phyloP scores from a whole-genome alignment of 2,329 filamentous ascomycete genomes.

The Penicillium sp. region DNA sequence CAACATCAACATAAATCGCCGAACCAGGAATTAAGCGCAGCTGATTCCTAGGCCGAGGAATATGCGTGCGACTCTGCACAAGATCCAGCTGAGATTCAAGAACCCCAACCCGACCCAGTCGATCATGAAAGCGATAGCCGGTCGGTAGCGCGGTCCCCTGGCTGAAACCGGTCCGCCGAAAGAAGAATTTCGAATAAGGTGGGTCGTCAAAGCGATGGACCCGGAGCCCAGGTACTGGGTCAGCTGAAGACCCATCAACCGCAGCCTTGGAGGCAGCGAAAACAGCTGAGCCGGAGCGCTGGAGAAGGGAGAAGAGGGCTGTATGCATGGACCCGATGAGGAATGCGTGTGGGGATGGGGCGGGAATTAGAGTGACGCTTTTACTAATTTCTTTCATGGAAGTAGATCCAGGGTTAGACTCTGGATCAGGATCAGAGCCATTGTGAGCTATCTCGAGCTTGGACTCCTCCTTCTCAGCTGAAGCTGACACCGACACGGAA shows the following conservation, averaged over 20 bases:
- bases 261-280: conserved; percentile 11
- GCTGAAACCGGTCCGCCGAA: conserved; percentile 25
- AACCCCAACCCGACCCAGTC: conserved; percentile 30
- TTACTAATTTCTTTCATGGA: not conserved
- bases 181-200: conserved; percentile 45
- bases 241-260: not conserved
- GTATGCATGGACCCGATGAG: conserved; percentile 45
- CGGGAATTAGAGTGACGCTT: conserved; percentile 28
- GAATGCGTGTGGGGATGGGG: conserved; percentile 34
- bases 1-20: conserved; percentile 37
- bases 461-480: not conserved
- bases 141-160: conserved; percentile 25
- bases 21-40: conserved; percentile 38
- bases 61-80: conserved; percentile 44
- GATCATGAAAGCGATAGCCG: conserved; percentile 37
- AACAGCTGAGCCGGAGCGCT: conserved; percentile 15
- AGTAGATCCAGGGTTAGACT: not conserved
- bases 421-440: not conserved
- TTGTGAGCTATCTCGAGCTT: not conserved
- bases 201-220: conserved; percentile 35
- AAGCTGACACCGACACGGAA: not conserved
- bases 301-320: conserved; percentile 35
- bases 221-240: conserved; percentile 26
- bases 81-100: conserved; percentile 38
- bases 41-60: conserved; percentile 40